These are phyloP conservation scores for Suhomyces kilbournensis DNA, from an alignment of 805 yeast genomes.

Conservation along the genomic window DNA sequence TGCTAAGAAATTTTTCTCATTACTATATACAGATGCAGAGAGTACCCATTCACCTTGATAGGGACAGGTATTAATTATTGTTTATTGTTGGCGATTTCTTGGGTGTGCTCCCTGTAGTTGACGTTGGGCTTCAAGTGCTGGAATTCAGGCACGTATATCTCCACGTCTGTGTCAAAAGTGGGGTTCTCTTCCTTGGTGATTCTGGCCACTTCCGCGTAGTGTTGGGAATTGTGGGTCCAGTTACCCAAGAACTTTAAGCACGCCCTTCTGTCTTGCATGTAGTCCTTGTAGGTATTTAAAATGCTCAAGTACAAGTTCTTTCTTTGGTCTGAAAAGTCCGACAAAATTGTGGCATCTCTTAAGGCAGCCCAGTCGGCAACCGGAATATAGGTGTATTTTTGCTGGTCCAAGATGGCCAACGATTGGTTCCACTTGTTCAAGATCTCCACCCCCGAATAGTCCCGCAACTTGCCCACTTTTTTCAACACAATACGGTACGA, in stretches of 20 bases:
- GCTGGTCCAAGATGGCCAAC: conserved; percentile 45
- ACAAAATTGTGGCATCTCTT: conserved; percentile 68
- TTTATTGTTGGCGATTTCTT: conserved; percentile 12
- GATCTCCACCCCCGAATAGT: conserved; percentile 50
- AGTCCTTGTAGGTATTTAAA: conserved; percentile 43
- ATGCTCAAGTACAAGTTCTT: conserved; percentile 53
- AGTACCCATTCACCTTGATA: neutral
- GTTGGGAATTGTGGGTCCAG: conserved; percentile 29
- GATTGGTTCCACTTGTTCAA: conserved; percentile 54
- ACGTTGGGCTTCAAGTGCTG: conserved; percentile 25
- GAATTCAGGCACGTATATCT: conserved; percentile 23
- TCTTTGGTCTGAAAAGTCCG: conserved; percentile 43
- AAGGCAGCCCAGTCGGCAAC: conserved; percentile 84
- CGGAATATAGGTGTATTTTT: conserved; percentile 59
- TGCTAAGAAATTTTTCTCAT: neutral
- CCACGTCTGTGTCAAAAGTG: conserved; percentile 15
- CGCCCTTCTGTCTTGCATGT: conserved; percentile 36
- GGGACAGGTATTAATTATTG: neutral
- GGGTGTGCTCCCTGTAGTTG: conserved; percentile 22
- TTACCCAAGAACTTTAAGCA: conserved; percentile 26
- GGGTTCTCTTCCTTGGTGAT: conserved; percentile 20
- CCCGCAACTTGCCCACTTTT: conserved; percentile 63
- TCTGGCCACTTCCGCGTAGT: conserved; percentile 18
- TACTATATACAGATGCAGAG: neutral
- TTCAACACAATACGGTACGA: conserved; percentile 71